Evolutionary conservation across 164 flowering plant genomes (phyloP), one percentile per base, ranked within the genome.

Genomic region (Litsea cubeba): DNA sequence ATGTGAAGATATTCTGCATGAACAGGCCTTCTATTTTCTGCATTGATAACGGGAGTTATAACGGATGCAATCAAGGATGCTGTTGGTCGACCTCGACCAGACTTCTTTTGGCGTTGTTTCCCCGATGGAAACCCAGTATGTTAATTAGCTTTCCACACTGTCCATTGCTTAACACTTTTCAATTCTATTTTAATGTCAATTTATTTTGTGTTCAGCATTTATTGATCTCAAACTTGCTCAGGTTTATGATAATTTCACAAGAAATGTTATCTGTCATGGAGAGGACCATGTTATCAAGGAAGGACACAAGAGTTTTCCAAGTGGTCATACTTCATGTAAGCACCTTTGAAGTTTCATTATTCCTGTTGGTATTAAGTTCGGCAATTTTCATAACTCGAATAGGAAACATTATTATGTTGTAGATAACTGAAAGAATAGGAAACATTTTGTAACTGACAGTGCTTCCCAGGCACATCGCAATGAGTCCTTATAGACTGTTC

Each of bases 241-340:
- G 95, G 81, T 66, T 24, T 91, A 87, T 78, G 88, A 91, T 82
- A 66, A 71, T 10, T 65, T 84, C 70, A 87, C 89, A 26, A 70
- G 64, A 68, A 70, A 82, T 70, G 97, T 90, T 74, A 70, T 83
- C 14, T 94, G 98, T 76, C 81, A 82, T 60, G 98, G 98, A 68
- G 79, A 77, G 11, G 77, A 83, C 74, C 71, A 75, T 74, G 90
- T 87, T 71, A 89, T 94, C 30, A 90, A 81, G 81, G 97, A 94
- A 88, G 98, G 98, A 23, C 89, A 94, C 73, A 94, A 94, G 81
- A 92, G 95, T 80, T 94, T 94, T 72, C 98, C 98, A 5, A 94
- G 98, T 77, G 98, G 98, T 22, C 95, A 91, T 79, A 88, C 98
- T 66, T 93, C 98, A 40, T 88, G 98, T 91, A 86, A 91, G 92